Percentiles rank a stretch among this genome's conserved stretches.
Conservation (phyloP, 495 filamentous ascomycete genomes). For the Aspergillus sparsus region DNA sequence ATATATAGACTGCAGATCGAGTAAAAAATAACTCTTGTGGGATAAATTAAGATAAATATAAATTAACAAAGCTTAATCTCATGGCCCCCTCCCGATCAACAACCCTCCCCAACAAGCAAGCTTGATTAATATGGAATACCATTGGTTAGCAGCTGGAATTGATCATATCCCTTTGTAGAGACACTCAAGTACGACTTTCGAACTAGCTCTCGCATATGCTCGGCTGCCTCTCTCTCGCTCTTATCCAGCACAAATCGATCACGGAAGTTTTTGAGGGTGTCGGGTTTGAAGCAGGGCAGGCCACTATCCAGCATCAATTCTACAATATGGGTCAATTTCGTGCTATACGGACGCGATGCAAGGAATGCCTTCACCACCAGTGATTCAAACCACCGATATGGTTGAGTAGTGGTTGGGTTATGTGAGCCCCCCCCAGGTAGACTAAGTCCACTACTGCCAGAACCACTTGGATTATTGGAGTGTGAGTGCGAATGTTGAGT, state of each 20-base stretch:
- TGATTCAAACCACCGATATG: constrained; percentile 96
- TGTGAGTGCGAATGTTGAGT: constrained; percentile 44
- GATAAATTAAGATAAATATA: no score
- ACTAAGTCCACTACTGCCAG: constrained; percentile 23
- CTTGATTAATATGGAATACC: constrained; percentile 80
- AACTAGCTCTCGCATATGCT: constrained; percentile 85
- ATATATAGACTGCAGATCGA: no score
- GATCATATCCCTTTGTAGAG: constrained; percentile 90
- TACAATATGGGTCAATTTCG: constrained; percentile 86
- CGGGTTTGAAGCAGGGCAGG: constrained; percentile 96
- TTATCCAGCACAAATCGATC: constrained; percentile 93
- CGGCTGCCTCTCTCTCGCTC: constrained; percentile 90
- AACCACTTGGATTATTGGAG: constrained; percentile 29
- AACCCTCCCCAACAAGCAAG: neutral
- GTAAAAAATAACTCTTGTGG: no score
- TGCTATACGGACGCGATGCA: constrained; percentile 80
- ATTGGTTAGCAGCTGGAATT: constrained; percentile 96
- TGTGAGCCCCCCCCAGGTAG: constrained; percentile 39
- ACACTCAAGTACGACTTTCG: constrained; percentile 86
- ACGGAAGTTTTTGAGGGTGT: constrained; percentile 87
- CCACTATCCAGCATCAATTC: constrained; percentile 95
- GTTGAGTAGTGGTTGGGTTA: constrained; percentile 68
- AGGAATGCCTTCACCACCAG: constrained; percentile 94
- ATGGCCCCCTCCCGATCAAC: neutral
- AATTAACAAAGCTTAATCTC: no score